Percentiles rank a stretch among this genome's conserved stretches.
Evolutionary conservation across 2,329 filamentous ascomycete species (phyloP).

Genomic region (Colletotrichum acutatum): DNA sequence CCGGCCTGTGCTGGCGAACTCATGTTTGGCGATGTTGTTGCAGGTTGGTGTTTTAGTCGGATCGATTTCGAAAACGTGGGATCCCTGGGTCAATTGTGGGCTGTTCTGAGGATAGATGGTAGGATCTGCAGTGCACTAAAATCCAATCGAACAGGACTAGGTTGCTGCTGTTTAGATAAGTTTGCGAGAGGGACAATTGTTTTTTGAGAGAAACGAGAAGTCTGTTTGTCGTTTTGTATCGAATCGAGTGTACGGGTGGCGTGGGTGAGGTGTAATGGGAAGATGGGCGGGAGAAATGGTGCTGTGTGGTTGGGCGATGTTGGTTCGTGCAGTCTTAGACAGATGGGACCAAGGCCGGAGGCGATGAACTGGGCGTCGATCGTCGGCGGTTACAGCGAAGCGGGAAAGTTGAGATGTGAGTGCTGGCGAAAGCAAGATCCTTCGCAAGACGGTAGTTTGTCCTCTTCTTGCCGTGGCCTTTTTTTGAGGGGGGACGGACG

Average conservation of each 20-base stretch:
- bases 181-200: neutral
- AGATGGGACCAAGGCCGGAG: conserved; percentile 11
- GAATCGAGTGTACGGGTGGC: neutral
- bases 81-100: conserved; percentile 11
- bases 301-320: neutral
- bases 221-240: neutral
- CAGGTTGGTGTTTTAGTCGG: neutral
- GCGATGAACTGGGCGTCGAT: conserved; percentile 22
- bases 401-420: neutral
- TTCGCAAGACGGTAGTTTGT: conserved; percentile 10
- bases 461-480: conserved; percentile 13
- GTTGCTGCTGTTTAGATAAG: neutral
- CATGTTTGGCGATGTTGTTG: conserved; percentile 45
- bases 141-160: conserved; percentile 8
- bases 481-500: neutral
- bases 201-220: neutral
- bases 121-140: conserved; percentile 22
- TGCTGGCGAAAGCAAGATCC: neutral
- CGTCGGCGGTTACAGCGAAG: conserved; percentile 17
- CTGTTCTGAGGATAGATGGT: neutral
- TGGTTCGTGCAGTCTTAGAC: conserved; percentile 16
- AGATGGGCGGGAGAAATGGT: neutral
- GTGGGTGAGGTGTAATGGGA: neutral
- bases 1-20: conserved; percentile 54
- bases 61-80: conserved; percentile 2